Conservation (phyloP, 805 yeast species). For the Candida piceae region DNA sequence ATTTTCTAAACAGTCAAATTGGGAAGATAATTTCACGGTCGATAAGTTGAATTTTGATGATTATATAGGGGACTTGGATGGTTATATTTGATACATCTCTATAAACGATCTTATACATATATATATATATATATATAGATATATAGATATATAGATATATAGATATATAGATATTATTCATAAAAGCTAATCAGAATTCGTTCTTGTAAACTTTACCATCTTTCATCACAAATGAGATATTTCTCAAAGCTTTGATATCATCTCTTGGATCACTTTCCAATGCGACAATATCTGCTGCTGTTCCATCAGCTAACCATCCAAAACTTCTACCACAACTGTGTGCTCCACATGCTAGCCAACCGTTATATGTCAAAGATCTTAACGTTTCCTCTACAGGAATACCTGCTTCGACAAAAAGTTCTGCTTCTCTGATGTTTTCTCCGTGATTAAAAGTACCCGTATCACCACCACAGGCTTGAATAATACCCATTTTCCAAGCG, state of each 20-base stretch:
- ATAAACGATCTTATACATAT: too few relatives aligned
- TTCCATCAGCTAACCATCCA: constrained; percentile 22
- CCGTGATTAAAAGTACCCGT: constrained; percentile 28
- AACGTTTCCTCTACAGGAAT: constrained; percentile 19
- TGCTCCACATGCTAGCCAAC: constrained; percentile 28
- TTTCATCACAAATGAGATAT: constrained; percentile 24
- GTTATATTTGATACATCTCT: not conserved
- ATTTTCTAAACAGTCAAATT: constrained; percentile 7
- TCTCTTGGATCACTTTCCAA: constrained; percentile 19
- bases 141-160: too few relatives aligned
- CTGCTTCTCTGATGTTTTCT: constrained; percentile 26
- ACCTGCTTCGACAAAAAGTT: constrained; percentile 23
- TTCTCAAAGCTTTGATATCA: constrained; percentile 12
- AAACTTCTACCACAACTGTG: constrained; percentile 20
- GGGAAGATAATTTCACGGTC: constrained; percentile 9
- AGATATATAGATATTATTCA: too few relatives aligned
- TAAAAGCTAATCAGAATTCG: too few relatives aligned
- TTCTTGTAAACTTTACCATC: constrained; percentile 23
- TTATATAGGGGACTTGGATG: not conserved
- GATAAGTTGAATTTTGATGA: constrained; percentile 5
- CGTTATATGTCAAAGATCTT: constrained; percentile 20
- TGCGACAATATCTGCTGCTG: constrained; percentile 25
- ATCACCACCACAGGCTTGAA: constrained; percentile 26
- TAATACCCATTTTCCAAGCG: constrained; percentile 22
- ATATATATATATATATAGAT: too few relatives aligned